These are phyloP conservation scores for Liriodendron chinense DNA, from an alignment of 164 flowering plant species.

Conservation along the genomic window DNA sequence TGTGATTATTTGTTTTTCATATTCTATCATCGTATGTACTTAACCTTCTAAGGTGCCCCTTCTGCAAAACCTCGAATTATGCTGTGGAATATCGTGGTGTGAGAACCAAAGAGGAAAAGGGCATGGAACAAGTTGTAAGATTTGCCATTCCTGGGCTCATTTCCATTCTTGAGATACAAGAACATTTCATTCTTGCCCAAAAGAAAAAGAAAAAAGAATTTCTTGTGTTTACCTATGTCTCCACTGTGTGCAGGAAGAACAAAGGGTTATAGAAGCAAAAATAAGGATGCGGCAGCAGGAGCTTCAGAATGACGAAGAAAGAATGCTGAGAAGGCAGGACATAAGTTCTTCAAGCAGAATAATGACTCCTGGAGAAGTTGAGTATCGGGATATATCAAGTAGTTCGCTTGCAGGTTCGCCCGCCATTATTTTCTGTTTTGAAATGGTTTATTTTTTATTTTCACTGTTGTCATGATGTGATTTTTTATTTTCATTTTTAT, in stretches of 20 bases:
- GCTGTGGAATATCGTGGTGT: constrained; percentile 94
- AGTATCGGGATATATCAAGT: constrained; percentile 27
- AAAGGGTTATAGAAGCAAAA: constrained; percentile 94
- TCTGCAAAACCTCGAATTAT: constrained; percentile 90
- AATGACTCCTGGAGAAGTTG: constrained; percentile 36
- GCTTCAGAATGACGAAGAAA: constrained; percentile 79
- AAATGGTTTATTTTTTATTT: constrained; percentile 1
- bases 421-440: not conserved
- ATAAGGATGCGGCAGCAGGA: constrained; percentile 89
- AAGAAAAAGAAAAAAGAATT: not conserved
- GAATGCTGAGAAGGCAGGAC: constrained; percentile 58
- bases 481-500: not conserved
- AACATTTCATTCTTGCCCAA: not conserved
- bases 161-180: not conserved
- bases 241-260: constrained; percentile 73
- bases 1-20: not conserved
- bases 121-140: constrained; percentile 88
- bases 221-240: not conserved
- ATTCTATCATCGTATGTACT: constrained; percentile 25
- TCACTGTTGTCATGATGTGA: not conserved
- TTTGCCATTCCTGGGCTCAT: constrained; percentile 3
- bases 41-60: constrained; percentile 78
- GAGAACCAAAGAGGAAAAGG: constrained; percentile 88
- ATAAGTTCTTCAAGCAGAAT: constrained; percentile 44
- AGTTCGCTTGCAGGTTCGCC: constrained; percentile 47